Evolutionary conservation across 176 grass and related monocot species (phyloP).

Genomic region (Poa annua): DNA sequence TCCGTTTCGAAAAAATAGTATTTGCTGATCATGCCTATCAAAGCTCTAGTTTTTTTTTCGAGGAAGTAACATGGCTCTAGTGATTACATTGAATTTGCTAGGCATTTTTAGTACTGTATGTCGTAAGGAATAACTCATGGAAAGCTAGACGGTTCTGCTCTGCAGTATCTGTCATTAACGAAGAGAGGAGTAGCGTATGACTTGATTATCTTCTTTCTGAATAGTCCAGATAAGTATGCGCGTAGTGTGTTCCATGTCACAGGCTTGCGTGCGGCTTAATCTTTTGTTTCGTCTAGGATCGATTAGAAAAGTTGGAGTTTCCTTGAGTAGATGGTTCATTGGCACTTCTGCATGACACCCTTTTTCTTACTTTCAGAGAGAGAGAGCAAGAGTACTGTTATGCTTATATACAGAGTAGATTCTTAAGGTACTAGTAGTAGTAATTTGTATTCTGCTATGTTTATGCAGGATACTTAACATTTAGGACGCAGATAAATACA

Average conservation of each 20-base stretch:
- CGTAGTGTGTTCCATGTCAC: neutral
- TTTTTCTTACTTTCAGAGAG: neutral
- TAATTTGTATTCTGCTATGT: neutral
- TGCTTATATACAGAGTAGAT: neutral
- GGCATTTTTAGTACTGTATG: neutral
- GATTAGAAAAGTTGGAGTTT: neutral
- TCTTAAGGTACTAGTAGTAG: neutral
- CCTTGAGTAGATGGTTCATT: neutral
- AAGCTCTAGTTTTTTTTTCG: neutral
- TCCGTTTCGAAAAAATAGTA: too few relatives aligned
- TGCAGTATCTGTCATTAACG: neutral
- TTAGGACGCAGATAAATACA: neutral
- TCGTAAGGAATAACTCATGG: neutral
- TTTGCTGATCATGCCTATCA: neutral
- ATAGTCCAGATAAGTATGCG: neutral
- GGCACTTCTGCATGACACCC: too few relatives aligned
- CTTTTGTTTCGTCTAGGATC: neutral
- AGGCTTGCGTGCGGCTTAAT: constrained; percentile 5
- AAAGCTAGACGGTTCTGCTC: neutral
- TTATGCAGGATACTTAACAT: neutral
- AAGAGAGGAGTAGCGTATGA: neutral
- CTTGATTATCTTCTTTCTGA: neutral
- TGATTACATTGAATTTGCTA: neutral
- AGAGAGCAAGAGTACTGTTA: neutral
- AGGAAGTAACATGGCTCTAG: too few relatives aligned